Evolutionary conservation across 306 rosid species (phyloP), one percentile per base, ranked within the genome.

Genomic region (Canavalia gladiata): DNA sequence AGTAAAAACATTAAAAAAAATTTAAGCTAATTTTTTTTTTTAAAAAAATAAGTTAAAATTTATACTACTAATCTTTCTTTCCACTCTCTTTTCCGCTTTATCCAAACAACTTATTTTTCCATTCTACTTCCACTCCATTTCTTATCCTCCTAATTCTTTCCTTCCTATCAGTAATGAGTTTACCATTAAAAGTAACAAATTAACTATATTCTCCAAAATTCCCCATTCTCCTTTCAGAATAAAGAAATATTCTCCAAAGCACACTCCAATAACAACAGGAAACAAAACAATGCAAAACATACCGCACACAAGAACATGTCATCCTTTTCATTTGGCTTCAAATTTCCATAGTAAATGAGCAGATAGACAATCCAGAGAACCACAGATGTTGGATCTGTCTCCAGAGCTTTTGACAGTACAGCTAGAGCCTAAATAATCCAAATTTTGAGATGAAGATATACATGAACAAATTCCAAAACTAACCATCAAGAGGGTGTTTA

Each of bases 251-350:
- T 62, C 76, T 83, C 62, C 81, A 65, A 69, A 76, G 57, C 73
- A 81, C 49, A 75, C 67, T 72, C 70, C 62, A 55, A 18, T 6
- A 79, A 63, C 85, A 84, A 62, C 30, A 78, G 63, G 72, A 88
- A 80, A 82, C 28, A 81, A 18, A 18, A 79, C 60, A 29, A 86
- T 18, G 25, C 25, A 81, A 79, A 79, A 79, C 97, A 82, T 93
- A 95, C 99, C 99, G 95, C 97, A 89, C 69, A 84, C 73, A 90
- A 84, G 84, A 91, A 90, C 91, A 93, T 91, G 90, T 95, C 99
- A 88, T 95, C 97, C 90, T 84, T 85, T 90, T 86, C 96, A 72
- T 82, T 63, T 72, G 91, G 80, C 82, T 86, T 88, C 72, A 86
- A 64, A 81, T 82, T 86, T 88, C 97, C 89, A 77, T 88, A 83